Conservation (phyloP, 2,329 filamentous ascomycete genomes). For the Fusarium gaditjirri region DNA sequence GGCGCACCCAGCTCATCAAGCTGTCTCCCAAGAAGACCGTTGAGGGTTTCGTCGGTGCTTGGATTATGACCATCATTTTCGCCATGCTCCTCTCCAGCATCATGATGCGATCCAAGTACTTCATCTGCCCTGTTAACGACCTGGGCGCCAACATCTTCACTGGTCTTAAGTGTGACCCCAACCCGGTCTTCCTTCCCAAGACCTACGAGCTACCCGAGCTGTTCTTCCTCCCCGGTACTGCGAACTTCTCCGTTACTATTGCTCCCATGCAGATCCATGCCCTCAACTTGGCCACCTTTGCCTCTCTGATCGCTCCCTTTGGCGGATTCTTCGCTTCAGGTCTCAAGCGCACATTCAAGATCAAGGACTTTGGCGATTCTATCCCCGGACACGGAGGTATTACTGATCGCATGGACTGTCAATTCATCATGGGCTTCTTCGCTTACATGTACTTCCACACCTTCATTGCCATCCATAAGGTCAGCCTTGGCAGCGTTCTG, state of each 20-base stretch:
- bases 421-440: conserved; percentile 99
- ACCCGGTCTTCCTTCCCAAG: conserved; percentile 88
- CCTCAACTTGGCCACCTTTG: conserved; percentile 89
- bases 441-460: conserved; percentile 98
- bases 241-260: conserved; percentile 74
- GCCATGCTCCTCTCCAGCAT: conserved; percentile 84
- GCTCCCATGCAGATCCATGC: conserved; percentile 95
- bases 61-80: conserved; percentile 93
- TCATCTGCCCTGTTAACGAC: conserved; percentile 97
- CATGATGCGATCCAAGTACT: conserved; percentile 92
- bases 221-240: conserved; percentile 72
- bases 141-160: conserved; percentile 94
- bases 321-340: conserved; percentile 98
- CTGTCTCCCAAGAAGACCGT: conserved; percentile 99
- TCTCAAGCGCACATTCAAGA: conserved; percentile 98
- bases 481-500: conserved; percentile 85
- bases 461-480: conserved; percentile 91
- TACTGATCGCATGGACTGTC: conserved; percentile 99
- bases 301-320: conserved; percentile 95
- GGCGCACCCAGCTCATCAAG: conserved; percentile 96
- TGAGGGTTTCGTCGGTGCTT: conserved; percentile 95
- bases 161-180: conserved; percentile 87
- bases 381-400: conserved; percentile 98
- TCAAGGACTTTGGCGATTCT: conserved; percentile 99
- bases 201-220: conserved; percentile 78